phyloP scores from a whole-genome alignment of 352 stramenopile genomes.

The Phytophthora boehmeriae region DNA sequence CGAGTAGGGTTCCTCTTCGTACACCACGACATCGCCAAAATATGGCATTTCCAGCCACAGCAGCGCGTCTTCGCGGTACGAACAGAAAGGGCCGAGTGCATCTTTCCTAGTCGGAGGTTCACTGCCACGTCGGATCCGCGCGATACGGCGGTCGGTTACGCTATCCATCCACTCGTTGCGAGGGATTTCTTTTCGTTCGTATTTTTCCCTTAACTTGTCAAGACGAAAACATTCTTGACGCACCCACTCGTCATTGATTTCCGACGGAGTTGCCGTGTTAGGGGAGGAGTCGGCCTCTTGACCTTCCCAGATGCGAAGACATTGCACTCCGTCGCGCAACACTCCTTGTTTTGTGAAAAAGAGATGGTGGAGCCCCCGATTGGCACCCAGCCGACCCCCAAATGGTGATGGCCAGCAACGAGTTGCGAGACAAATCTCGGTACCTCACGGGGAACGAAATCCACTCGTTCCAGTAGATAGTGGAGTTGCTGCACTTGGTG shows the following conservation, averaged over 20 bases:
- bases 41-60: slow-evolving; percentile 92
- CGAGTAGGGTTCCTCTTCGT: slow-evolving; percentile 92
- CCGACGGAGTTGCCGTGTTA: slow-evolving; percentile 63
- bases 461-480: slow-evolving; percentile 90
- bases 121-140: slow-evolving; percentile 77
- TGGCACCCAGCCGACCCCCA: slow-evolving; percentile 84
- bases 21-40: slow-evolving; percentile 92
- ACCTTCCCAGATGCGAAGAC: slow-evolving; percentile 82
- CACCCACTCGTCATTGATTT: slow-evolving; percentile 78
- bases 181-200: slow-evolving; percentile 87
- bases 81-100: slow-evolving; percentile 75
- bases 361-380: slow-evolving; percentile 86
- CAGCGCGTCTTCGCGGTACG: slow-evolving; percentile 79
- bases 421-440: slow-evolving; percentile 86
- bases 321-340: slow-evolving; percentile 87
- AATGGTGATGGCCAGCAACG: slow-evolving; percentile 83
- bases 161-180: slow-evolving; percentile 93
- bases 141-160: slow-evolving; percentile 86
- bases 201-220: slow-evolving; percentile 89
- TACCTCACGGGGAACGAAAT: slow-evolving; percentile 87
- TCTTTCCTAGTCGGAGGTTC: slow-evolving; percentile 78
- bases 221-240: slow-evolving; percentile 81
- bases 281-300: slow-evolving; percentile 75
- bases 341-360: slow-evolving; percentile 90
- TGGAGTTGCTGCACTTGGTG: slow-evolving; percentile 88